Percentiles rank a stretch among this genome's conserved stretches.
Conservation (phyloP, 768 basidiomycete genomes). For the Melanogaster broomeanus region DNA sequence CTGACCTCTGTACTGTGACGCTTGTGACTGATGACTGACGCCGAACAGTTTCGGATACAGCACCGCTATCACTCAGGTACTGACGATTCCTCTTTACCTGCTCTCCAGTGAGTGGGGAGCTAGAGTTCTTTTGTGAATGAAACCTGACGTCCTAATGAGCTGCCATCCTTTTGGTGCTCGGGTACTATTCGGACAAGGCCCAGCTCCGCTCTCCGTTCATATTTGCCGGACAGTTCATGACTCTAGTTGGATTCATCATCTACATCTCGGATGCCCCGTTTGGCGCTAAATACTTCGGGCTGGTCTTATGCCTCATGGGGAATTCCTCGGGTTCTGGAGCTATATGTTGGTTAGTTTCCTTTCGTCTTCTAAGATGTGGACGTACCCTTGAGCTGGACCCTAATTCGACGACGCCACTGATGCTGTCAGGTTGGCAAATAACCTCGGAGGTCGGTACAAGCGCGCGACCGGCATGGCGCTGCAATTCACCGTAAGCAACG, state of each 20-base stretch:
- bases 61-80: slow-evolving; percentile 53
- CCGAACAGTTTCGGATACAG: slow-evolving; percentile 54
- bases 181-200: slow-evolving; percentile 55
- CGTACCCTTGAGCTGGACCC: no score
- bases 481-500: no score
- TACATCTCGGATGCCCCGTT: slow-evolving; percentile 51
- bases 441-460: no score
- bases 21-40: not conserved
- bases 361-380: no score
- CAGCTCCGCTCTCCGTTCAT: slow-evolving; percentile 61
- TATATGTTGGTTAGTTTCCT: slow-evolving; percentile 56
- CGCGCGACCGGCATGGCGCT: slow-evolving; percentile 63
- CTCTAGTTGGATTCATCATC: slow-evolving; percentile 57
- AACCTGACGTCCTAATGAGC: slow-evolving; percentile 34
- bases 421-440: no score
- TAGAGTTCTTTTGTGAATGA: not conserved
- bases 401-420: not conserved
- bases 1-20: not conserved
- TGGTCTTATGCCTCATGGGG: slow-evolving; percentile 63
- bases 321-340: slow-evolving; percentile 59
- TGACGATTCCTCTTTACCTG: slow-evolving; percentile 66
- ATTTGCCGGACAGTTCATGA: slow-evolving; percentile 47
- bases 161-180: slow-evolving; percentile 47
- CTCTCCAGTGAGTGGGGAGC: slow-evolving; percentile 50
- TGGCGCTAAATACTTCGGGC: slow-evolving; percentile 69